Evolutionary conservation across 139 green algal genomes (phyloP).

Genomic region (Auxenochlorella pyrenoidosa): DNA sequence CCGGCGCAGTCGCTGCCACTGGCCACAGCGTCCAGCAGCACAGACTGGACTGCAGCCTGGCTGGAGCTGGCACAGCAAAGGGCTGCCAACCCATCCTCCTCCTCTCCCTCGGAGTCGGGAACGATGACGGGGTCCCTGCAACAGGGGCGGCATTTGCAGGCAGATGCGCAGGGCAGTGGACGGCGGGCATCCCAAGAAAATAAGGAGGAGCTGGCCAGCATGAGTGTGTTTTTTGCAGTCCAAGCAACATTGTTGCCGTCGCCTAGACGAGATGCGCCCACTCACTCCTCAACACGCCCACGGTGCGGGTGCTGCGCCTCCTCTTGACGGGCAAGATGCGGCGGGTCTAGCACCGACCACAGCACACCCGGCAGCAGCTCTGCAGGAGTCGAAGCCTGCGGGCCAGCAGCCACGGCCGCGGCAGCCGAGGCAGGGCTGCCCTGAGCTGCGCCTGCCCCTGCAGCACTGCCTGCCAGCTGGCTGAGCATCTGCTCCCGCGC

Average conservation of each 20-base stretch:
- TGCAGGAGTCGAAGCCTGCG: conserved; percentile 9
- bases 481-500: background rate
- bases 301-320: background rate
- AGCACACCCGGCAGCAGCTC: conserved; percentile 29
- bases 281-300: background rate
- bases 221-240: too few relatives aligned
- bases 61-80: conserved; percentile 19
- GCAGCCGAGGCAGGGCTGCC: background rate
- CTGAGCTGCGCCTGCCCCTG: background rate
- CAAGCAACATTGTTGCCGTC: too few relatives aligned
- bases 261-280: background rate
- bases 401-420: background rate
- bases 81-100: background rate
- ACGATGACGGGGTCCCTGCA: conserved; percentile 22
- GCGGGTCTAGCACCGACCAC: conserved; percentile 33
- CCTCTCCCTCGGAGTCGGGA: conserved; percentile 26
- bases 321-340: background rate
- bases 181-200: too few relatives aligned
- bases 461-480: background rate
- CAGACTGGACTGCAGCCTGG: background rate
- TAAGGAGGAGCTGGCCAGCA: too few relatives aligned
- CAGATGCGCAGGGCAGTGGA: background rate
- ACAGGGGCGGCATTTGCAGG: background rate
- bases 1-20: background rate
- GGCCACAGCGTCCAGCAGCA: background rate